Evolutionary conservation across 306 rosid species (phyloP), one percentile per base, ranked within the genome.

Genomic region (Quercus bicolor): DNA sequence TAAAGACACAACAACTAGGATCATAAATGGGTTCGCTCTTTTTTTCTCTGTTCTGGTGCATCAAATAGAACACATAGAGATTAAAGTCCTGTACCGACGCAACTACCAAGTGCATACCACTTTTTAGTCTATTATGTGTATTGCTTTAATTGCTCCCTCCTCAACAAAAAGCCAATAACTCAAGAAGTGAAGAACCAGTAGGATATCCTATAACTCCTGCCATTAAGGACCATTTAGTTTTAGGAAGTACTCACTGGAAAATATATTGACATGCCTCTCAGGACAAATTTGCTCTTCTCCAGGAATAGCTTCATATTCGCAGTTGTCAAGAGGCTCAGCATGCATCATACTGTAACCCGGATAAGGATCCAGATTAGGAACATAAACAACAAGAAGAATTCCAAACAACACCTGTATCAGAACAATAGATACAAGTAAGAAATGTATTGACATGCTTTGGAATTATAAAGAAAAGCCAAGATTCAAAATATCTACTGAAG

Each of bases 261-360:
- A 81, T 51, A 92, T 2, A 77, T 61, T 86, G 55, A 59, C 90
- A 33, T 69, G 80, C 79, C 89, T 86, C 84, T 94, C 98, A 3
- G 97, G 98, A 85, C 29, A 94, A 76, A 90, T 89, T 80, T 89
- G 84, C 59, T 92, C 93, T 80, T 82, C 93, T 56, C 86, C 94
- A 57, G 85, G 79, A 78, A 92, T 85, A 73, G 83, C 89, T 81
- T 89, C 94, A 71, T 91, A 92, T 76, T 85, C 97, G 43, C 76
- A 82, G 78, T 89, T 81, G 79, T 86, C 85, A 68, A 84, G 88
- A 80, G 80, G 7, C 55, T 87, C 97, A 10, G 85, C 48, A 84
- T 81, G 85, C 70, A 72, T 51, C 52, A 74, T 69, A 43, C 72
- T 43, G 72, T 88, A 87, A 12, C 93, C 94, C 61, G 91, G 81